phyloP scores from a whole-genome alignment of 2,329 filamentous ascomycete genomes.

The Macrophomina tecta region DNA sequence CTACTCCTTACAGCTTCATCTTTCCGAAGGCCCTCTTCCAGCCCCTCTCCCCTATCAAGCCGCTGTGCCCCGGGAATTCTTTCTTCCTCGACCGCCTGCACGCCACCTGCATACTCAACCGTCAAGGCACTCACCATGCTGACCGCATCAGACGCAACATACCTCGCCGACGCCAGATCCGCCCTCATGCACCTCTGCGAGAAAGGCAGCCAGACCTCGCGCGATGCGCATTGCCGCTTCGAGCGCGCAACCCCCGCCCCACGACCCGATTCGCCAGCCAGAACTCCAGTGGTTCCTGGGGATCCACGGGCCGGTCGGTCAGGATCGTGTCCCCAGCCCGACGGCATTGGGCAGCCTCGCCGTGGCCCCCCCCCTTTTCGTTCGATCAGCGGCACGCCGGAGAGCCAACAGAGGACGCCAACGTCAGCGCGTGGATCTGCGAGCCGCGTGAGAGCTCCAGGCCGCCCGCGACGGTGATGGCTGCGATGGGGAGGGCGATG shows the following conservation, averaged over 20 bases:
- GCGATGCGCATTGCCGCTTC: not conserved
- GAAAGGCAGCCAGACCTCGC: not conserved
- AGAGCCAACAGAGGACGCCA: constrained; percentile 62
- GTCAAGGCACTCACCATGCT: not conserved
- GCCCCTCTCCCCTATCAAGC: not conserved
- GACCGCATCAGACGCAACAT: not conserved
- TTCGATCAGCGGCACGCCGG: constrained; percentile 59
- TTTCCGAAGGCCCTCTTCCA: not conserved
- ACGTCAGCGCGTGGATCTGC: constrained; percentile 61
- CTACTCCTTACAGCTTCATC: not conserved
- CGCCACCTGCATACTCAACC: not conserved
- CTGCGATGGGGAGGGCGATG: constrained; percentile 56
- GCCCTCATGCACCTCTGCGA: not conserved
- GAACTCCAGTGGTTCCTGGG: constrained; percentile 52
- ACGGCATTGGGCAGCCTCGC: constrained; percentile 59
- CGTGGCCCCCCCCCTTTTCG: constrained; percentile 50
- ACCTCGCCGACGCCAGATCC: not conserved
- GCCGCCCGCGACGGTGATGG: constrained; percentile 61
- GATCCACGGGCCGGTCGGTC: constrained; percentile 57
- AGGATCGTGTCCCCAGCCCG: constrained; percentile 65
- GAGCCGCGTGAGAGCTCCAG: constrained; percentile 62
- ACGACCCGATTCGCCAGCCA: not conserved
- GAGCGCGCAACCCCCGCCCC: not conserved
- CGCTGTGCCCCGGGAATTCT: not conserved
- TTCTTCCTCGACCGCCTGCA: not conserved